Evolutionary conservation across 106 monocot species (phyloP).

Genomic region (Apostasia ramifera): DNA sequence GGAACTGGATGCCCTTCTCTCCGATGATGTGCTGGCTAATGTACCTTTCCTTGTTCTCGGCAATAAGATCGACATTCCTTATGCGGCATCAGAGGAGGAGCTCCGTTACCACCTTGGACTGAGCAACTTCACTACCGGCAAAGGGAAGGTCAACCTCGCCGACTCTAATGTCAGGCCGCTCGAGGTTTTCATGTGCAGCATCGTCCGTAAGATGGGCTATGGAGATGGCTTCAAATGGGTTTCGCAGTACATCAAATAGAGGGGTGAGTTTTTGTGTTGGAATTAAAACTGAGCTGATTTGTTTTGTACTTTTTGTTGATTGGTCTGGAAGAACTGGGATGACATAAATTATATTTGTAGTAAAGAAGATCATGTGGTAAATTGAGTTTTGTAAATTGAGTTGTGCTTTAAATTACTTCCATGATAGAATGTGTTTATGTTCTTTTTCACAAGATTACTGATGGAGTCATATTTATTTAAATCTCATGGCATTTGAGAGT

Average conservation of each 20-base stretch:
- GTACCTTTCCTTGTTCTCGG: conserved; percentile 39
- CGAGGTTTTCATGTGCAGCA: conserved; percentile 52
- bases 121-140: conserved; percentile 41
- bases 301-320: no score
- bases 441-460: no score
- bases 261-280: no score
- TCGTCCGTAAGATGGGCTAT: conserved; percentile 39
- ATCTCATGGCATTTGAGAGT: no score
- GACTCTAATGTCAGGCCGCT: conserved; percentile 40
- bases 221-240: conserved; percentile 41
- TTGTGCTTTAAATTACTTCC: no score
- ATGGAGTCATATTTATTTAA: no score
- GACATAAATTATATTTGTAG: no score
- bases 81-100: conserved; percentile 41
- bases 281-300: no score
- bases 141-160: conserved; percentile 33
- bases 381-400: no score
- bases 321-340: no score
- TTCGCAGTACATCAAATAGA: conserved; percentile 37
- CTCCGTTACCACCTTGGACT: conserved; percentile 34
- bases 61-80: conserved; percentile 43
- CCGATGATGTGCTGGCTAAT: conserved; percentile 28
- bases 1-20: conserved; percentile 39
- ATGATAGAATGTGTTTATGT: no score
- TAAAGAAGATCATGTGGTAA: no score